Evolutionary conservation across 257 asterid genomes (phyloP), one percentile per base, ranked within the genome.

Genomic region (Handroanthus guayacan): DNA sequence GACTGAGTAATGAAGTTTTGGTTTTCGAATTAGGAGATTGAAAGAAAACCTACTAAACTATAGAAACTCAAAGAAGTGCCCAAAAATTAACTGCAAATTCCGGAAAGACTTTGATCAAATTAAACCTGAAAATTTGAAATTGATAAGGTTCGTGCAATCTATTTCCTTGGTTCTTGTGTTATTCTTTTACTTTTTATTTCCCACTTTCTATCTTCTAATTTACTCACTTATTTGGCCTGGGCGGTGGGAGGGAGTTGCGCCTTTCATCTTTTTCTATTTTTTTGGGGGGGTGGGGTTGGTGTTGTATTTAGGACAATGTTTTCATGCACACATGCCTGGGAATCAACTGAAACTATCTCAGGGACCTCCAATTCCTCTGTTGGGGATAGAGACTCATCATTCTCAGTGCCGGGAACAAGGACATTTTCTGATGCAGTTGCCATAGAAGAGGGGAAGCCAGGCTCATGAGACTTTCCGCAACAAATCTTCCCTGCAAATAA

Each of bases 321-420:
- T 78, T 66, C 67, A 75, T 37, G 70, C 68, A 45, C 64, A 80
- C 95, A 63, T 89, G 87, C 96, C 85, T 81, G 81, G 25, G 91
- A 73, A 69, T 89, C 80, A 76, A 85, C 85, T 70, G 86, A 80
- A 79, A 36, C 84, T 78, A 67, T 56, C 75, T 84, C 88, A 44
- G 80, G 71, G 72, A 62, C 84, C 60, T 85, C 91, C 72, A 81
- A 52, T 57, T 81, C 75, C 71, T 85, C 83, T 8, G 81, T 62
- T 50, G 87, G 70, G 75, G 87, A 75, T 18, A 85, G 72, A 16
- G 88, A 67, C 18, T 66, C 89, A 68, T 84, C 92, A 76, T 71
- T 78, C 81, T 79, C 85, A 74, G 90, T 77, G 56, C 95, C 97
- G 5, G 99, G 96, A 83, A 91, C 92, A 64, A 95, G 96, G 77